These are phyloP conservation scores for Mucor sp. DNA, from an alignment of 371 early-diverging fungal genomes.

Conservation along the genomic window DNA sequence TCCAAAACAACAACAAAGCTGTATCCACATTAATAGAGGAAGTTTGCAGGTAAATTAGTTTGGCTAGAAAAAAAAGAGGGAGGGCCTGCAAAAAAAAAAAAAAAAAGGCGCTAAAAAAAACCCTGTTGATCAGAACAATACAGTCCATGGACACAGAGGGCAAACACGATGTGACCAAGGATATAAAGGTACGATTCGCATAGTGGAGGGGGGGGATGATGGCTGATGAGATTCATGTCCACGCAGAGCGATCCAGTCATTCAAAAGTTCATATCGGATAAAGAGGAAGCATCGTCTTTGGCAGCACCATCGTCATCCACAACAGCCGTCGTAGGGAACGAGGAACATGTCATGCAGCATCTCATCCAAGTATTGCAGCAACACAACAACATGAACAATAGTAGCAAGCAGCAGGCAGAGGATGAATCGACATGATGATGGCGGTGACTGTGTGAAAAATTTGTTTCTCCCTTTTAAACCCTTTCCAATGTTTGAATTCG, in stretches of 20 bases:
- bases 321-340: neutral
- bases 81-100: too few species aligned
- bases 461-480: neutral
- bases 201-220: too few species aligned
- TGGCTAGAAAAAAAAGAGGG: neutral
- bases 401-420: neutral
- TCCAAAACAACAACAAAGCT: constrained; percentile 2
- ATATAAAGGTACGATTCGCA: constrained; percentile 12
- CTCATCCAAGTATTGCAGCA: neutral
- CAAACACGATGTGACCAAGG: constrained; percentile 14
- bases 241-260: constrained; percentile 23
- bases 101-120: neutral
- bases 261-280: constrained; percentile 8
- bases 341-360: neutral
- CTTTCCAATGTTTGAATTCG: neutral
- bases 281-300: neutral
- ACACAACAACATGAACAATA: neutral
- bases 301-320: neutral
- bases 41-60: constrained; percentile 21
- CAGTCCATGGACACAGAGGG: constrained; percentile 10
- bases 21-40: constrained; percentile 21
- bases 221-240: neutral
- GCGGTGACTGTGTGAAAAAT: constrained; percentile 1
- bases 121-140: constrained; percentile 12
- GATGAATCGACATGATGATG: neutral